A percentile compares a stretch with the other conserved stretches of the same genome.
Conservation (phyloP, 768 basidiomycete species). For the Epithele typhae region DNA sequence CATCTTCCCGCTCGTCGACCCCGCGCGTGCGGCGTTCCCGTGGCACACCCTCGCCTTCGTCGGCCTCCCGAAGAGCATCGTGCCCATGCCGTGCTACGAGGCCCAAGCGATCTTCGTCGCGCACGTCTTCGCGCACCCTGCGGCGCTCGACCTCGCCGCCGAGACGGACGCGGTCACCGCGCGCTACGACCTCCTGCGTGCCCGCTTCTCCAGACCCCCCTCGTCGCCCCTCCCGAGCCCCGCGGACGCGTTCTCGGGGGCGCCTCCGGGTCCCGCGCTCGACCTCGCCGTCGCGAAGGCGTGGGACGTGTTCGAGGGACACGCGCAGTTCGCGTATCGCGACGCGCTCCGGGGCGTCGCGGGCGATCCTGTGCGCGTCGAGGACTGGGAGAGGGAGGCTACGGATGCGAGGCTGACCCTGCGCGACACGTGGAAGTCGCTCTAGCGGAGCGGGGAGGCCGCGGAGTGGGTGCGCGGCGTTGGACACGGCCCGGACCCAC, state of each 20-base stretch:
- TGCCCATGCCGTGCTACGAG: constrained; percentile 76
- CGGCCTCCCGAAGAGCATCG: constrained; percentile 52
- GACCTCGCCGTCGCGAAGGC: constrained; percentile 41
- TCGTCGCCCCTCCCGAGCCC: neutral
- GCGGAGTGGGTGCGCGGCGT: constrained; percentile 58
- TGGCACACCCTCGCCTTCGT: constrained; percentile 58
- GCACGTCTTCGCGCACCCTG: constrained; percentile 49
- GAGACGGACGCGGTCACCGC: constrained; percentile 46
- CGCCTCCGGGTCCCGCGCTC: no score
- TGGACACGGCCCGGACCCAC: constrained; percentile 58
- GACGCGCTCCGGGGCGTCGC: constrained; percentile 46
- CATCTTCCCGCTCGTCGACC: constrained; percentile 53
- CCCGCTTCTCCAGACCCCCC: constrained; percentile 10
- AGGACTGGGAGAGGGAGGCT: constrained; percentile 55
- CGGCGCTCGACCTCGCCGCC: constrained; percentile 40
- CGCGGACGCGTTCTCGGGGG: neutral
- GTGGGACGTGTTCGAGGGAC: constrained; percentile 50
- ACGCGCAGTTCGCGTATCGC: constrained; percentile 67
- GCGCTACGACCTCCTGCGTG: constrained; percentile 42
- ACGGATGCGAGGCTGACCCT: constrained; percentile 45
- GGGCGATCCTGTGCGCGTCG: constrained; percentile 33
- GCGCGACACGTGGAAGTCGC: constrained; percentile 50
- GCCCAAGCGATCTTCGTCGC: constrained; percentile 66
- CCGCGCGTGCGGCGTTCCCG: constrained; percentile 37
- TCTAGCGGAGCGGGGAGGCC: constrained; percentile 55